Conservation (phyloP, 108 stramenopile genomes). For the Cyclotella sp. region DNA sequence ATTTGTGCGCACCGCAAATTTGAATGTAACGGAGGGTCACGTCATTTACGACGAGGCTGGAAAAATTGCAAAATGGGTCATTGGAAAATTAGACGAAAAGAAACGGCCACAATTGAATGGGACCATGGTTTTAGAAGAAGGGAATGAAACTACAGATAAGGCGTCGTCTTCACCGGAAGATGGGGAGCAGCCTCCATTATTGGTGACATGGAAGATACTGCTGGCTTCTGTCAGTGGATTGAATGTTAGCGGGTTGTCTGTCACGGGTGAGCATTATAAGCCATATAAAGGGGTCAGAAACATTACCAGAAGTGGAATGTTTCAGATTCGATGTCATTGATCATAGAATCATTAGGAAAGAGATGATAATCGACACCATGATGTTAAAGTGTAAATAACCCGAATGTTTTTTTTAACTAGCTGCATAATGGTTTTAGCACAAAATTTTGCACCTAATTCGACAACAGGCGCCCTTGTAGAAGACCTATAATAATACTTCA, state of each 20-base stretch:
- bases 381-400: not conserved
- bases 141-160: conserved; percentile 15
- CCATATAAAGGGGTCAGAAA: conserved; percentile 98
- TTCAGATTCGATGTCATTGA: conserved; percentile 80
- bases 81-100: conserved; percentile 87
- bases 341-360: not conserved
- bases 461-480: too few relatives aligned
- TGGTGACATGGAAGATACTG: conserved; percentile 95
- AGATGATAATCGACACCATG: too few relatives aligned
- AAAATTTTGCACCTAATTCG: too few relatives aligned
- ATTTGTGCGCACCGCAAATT: conserved; percentile 86
- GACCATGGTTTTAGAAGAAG: conserved; percentile 61
- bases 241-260: conserved; percentile 87
- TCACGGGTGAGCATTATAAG: conserved; percentile 91
- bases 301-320: conserved; percentile 86
- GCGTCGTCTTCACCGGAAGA: conserved; percentile 33
- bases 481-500: too few relatives aligned
- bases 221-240: conserved; percentile 94
- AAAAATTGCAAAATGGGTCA: conserved; percentile 94
- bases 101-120: conserved; percentile 64
- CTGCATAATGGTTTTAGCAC: not conserved
- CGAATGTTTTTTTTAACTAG: not conserved
- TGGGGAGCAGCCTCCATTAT: conserved; percentile 86
- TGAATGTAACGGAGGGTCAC: conserved; percentile 78
- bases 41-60: conserved; percentile 95